A percentile compares a stretch with the other conserved stretches of the same genome.
Conservation (phyloP, 1,284 basidiomycete genomes). For the Puccinia polysora region DNA sequence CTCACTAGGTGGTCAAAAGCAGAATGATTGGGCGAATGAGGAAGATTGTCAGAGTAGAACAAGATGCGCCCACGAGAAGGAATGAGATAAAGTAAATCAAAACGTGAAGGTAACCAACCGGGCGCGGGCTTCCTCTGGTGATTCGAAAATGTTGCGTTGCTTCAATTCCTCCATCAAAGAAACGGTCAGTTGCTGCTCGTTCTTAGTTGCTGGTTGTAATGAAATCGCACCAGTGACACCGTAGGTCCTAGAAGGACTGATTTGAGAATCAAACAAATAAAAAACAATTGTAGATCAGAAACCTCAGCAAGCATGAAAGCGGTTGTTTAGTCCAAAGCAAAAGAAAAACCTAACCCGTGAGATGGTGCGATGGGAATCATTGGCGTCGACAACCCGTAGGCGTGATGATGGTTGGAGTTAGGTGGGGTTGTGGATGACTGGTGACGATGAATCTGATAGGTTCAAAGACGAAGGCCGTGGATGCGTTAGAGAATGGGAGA, state of each 20-base stretch:
- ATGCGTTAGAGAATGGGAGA: too few relatives aligned
- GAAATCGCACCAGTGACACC: slow-evolving; percentile 44
- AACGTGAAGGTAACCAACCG: slow-evolving; percentile 65
- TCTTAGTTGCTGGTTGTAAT: slow-evolving; percentile 50
- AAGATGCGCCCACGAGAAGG: background rate
- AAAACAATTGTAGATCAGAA: too few relatives aligned
- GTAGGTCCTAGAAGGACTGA: slow-evolving; percentile 23
- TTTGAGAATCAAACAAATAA: background rate
- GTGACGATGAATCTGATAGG: too few relatives aligned
- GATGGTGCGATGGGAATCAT: too few relatives aligned
- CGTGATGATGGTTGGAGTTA: too few relatives aligned
- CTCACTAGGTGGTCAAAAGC: slow-evolving; percentile 62
- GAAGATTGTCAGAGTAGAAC: too few relatives aligned
- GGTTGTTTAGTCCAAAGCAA: too few relatives aligned
- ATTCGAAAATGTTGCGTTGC: slow-evolving; percentile 81
- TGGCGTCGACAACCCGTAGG: too few relatives aligned
- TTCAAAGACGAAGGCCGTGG: too few relatives aligned
- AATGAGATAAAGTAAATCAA: slow-evolving; percentile 35
- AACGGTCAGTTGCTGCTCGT: slow-evolving; percentile 61
- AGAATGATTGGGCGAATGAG: background rate
- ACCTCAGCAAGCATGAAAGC: too few relatives aligned
- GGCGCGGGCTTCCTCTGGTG: slow-evolving; percentile 76
- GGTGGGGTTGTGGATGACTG: too few relatives aligned
- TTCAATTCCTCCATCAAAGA: slow-evolving; percentile 84
- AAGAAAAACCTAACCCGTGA: too few relatives aligned